phyloP scores from a whole-genome alignment of 176 grass and related monocot genomes.

The Luzula sylvatica region DNA sequence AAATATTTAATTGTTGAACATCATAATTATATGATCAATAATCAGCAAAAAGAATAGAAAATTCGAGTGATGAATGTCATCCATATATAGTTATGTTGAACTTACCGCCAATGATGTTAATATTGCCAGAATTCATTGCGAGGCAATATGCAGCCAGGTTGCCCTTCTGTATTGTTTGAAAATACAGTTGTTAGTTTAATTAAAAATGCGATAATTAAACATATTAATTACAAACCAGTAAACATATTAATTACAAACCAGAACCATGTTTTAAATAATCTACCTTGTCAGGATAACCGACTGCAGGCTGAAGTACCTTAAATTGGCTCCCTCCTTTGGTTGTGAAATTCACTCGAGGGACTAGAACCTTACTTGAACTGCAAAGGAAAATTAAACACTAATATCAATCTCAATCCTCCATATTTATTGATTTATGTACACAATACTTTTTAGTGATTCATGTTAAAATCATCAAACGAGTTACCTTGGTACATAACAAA shows the following conservation, averaged over 20 bases:
- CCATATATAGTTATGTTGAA: not conserved
- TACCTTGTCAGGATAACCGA: accelerated
- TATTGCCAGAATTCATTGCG: constrained; percentile 9
- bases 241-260: no score
- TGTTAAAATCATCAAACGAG: not conserved
- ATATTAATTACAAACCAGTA: no score
- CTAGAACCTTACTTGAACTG: not conserved
- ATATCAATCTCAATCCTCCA: not conserved
- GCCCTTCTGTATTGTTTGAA: not conserved
- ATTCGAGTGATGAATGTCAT: no score
- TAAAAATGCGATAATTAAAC: not conserved
- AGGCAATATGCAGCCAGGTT: constrained; percentile 25
- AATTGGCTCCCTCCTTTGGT: constrained; percentile 33
- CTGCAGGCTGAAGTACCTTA: not conserved
- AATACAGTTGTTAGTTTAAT: not conserved
- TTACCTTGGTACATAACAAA: constrained; percentile 32
- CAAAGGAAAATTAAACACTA: not conserved
- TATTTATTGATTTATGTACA: not conserved
- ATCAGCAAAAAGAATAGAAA: no score
- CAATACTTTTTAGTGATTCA: not conserved
- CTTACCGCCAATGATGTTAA: constrained; percentile 64
- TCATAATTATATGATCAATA: no score
- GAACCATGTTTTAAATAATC: not conserved
- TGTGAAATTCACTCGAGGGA: constrained; percentile 30
- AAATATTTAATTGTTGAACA: not conserved